Evolutionary conservation across 345 rosid species (phyloP).

Genomic region (Aquilaria malaccensis): DNA sequence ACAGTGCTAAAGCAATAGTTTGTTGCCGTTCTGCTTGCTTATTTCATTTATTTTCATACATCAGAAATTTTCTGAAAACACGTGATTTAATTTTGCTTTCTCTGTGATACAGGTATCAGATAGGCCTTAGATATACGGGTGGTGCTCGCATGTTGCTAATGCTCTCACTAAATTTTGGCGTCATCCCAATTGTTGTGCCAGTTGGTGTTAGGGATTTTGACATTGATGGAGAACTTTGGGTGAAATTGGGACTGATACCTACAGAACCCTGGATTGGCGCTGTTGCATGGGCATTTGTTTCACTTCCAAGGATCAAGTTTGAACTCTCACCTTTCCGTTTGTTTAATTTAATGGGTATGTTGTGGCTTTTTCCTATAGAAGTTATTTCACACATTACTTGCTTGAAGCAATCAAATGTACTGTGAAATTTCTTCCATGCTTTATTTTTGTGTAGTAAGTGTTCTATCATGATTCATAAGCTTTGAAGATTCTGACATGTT

Average conservation of each 20-base stretch:
- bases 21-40: too few relatives aligned
- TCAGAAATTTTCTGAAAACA: too few relatives aligned
- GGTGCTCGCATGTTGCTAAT: conserved; percentile 88
- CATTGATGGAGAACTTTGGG: conserved; percentile 99
- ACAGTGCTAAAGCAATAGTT: too few relatives aligned
- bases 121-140: conserved; percentile 94
- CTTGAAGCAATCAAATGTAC: background rate
- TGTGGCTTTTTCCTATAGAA: conserved; percentile 6
- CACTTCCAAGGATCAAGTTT: conserved; percentile 94
- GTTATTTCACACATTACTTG: background rate
- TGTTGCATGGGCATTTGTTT: conserved; percentile 92
- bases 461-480: background rate
- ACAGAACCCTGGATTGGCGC: conserved; percentile 95
- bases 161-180: conserved; percentile 83
- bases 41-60: too few relatives aligned
- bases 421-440: background rate
- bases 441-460: background rate
- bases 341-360: conserved; percentile 93
- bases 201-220: conserved; percentile 94
- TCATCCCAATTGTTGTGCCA: conserved; percentile 79
- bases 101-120: conserved; percentile 70
- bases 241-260: conserved; percentile 84
- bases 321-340: conserved; percentile 89
- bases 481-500: conserved; percentile 24
- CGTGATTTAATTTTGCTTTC: conserved; percentile 2